phyloP scores from a whole-genome alignment of 2,329 filamentous ascomycete genomes.

The Lecanicillium sp. region DNA sequence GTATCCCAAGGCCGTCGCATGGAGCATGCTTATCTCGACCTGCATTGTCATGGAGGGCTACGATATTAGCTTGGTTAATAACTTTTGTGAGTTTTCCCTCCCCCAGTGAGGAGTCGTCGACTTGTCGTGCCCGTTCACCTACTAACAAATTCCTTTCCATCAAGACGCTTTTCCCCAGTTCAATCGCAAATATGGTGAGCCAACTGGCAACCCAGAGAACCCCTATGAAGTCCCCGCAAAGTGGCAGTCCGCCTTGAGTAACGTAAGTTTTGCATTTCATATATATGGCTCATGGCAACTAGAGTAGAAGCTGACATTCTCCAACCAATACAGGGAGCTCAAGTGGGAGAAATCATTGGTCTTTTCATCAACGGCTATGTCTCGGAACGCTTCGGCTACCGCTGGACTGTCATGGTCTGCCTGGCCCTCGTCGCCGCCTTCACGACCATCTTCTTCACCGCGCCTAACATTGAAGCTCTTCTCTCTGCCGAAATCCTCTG shows the following conservation, averaged over 20 bases:
- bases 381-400: conserved; percentile 61
- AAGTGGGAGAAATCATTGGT: conserved; percentile 58
- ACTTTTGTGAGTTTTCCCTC: conserved; percentile 51
- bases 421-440: conserved; percentile 47
- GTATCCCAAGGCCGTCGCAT: conserved; percentile 80
- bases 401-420: conserved; percentile 54
- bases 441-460: conserved; percentile 59
- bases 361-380: conserved; percentile 58
- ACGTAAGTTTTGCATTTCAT: conserved; percentile 32
- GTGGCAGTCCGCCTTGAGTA: conserved; percentile 57
- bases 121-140: not conserved
- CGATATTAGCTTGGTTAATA: conserved; percentile 73
- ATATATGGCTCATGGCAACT: too few species aligned
- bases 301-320: too few species aligned
- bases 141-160: conserved; percentile 3
- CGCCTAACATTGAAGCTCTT: conserved; percentile 49
- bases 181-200: conserved; percentile 48
- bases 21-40: conserved; percentile 81
- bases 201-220: conserved; percentile 21
- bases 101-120: conserved; percentile 12
- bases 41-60: conserved; percentile 91
- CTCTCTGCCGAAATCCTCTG: conserved; percentile 56
- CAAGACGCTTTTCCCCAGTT: conserved; percentile 48
- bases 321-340: conserved; percentile 42
- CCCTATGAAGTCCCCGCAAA: conserved; percentile 49